Evolutionary conservation across 2,329 filamentous ascomycete genomes (phyloP), one percentile per base, ranked within the genome.

Genomic region (Botryotinia convoluta): DNA sequence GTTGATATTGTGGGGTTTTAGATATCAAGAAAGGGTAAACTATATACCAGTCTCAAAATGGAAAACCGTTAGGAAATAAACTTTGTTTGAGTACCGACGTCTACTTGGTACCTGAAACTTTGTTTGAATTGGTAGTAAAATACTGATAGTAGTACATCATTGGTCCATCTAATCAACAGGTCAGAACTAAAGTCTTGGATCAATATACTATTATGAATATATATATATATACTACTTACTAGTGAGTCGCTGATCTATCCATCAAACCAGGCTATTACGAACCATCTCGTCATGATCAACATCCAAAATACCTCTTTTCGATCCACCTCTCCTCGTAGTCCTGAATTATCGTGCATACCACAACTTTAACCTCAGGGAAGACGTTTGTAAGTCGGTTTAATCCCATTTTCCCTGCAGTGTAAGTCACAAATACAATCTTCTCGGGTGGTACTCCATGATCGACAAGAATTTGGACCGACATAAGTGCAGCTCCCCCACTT

Each of bases 391-490:
- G 84, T 76, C 96, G 87, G 80, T 96, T 94, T 75, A 98, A 82
- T 0, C 95, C 96, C 78, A 93, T 89, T 76, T 90, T 90, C 14
- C 95, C 95, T 5, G 95, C 95, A 76, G 94, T 92, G 81, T 97
- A 98, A 5, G 95, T 97, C 57, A 97, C 95, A 81, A 98, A 91
- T 48, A 98, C 93, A 76, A 99, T 97, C 76, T 87, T 91, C 63
- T 93, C 89, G 80, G 96, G 91, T 9, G 89, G 84, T 10, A 98
- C 95, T 18, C 96, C 96, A 80, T 98, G 95, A 81, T 99, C 96
- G 26, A 97, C 90, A 71, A 99, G 85, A n/a, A 98, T 93, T 80
- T 96, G 92, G 60, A 98, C 95, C 0, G 96, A 94, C 96, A 99
- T 99, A 73, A 99, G 84, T 1, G 89, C 89, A 26, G 90, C 88